Percentiles rank a stretch among this genome's conserved stretches.
phyloP scores from a whole-genome alignment of 1,284 basidiomycete genomes.

The Puccinia brachypodii region DNA sequence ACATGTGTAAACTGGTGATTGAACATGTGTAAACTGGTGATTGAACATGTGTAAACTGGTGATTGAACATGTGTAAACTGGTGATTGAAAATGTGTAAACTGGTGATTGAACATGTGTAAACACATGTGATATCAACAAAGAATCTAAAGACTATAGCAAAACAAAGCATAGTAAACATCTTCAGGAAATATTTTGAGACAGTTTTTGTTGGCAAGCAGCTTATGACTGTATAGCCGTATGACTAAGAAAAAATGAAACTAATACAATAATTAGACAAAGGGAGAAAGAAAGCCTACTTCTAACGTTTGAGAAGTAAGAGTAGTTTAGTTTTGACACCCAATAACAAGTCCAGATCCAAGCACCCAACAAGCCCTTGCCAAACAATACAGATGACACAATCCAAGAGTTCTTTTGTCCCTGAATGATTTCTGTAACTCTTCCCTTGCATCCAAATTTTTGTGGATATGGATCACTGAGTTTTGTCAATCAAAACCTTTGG shows the following conservation, averaged over 20 bases:
- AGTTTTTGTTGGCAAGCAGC: slow-evolving; percentile 70
- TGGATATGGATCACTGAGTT: slow-evolving; percentile 99
- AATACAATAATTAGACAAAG: slow-evolving; percentile 48
- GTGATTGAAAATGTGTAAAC: slow-evolving; percentile 75
- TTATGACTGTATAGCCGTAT: slow-evolving; percentile 58
- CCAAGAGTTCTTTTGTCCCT: slow-evolving; percentile 89
- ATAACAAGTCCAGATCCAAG: slow-evolving; percentile 76
- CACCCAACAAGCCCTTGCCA: slow-evolving; percentile 72
- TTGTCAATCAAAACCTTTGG: too few relatives aligned
- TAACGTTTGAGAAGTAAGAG: slow-evolving; percentile 87
- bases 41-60: slow-evolving; percentile 73
- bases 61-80: slow-evolving; percentile 71
- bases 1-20: slow-evolving; percentile 73
- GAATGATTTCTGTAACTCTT: slow-evolving; percentile 86
- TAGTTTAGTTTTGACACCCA: slow-evolving; percentile 79
- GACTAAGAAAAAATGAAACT: slow-evolving; percentile 27
- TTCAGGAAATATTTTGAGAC: too few relatives aligned
- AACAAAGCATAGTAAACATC: too few relatives aligned
- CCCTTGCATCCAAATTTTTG: slow-evolving; percentile 80
- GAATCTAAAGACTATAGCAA: slow-evolving; percentile 74
- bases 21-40: slow-evolving; percentile 72
- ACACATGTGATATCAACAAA: slow-evolving; percentile 78
- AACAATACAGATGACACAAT: slow-evolving; percentile 73
- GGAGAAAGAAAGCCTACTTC: slow-evolving; percentile 65
- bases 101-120: slow-evolving; percentile 70